These are phyloP conservation scores for Starmerella bacillaris DNA, from an alignment of 805 yeast species.

Conservation along the genomic window DNA sequence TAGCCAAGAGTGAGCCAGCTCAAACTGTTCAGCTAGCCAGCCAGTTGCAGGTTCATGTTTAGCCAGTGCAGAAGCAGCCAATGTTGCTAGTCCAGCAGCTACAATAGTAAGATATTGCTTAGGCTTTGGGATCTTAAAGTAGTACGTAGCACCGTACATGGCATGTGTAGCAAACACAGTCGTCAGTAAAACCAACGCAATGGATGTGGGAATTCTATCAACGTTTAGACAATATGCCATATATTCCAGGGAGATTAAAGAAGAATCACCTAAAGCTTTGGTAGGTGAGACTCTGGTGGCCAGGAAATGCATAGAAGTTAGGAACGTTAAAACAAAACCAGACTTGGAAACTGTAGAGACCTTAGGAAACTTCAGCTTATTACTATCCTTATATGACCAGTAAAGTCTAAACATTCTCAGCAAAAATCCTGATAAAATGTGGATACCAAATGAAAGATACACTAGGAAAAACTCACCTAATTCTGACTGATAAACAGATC, in stretches of 20 bases:
- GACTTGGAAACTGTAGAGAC: constrained; percentile 17
- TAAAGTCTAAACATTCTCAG: constrained; percentile 26
- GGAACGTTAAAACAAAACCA: constrained; percentile 37
- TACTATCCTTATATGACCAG: constrained; percentile 17
- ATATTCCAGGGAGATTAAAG: constrained; percentile 35
- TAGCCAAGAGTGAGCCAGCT: constrained; percentile 4
- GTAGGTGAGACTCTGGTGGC: constrained; percentile 35
- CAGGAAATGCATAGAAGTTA: constrained; percentile 31
- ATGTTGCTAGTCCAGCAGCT: not conserved
- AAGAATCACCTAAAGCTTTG: constrained; percentile 46
- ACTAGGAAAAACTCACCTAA: constrained; percentile 33
- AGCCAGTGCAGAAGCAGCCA: constrained; percentile 3
- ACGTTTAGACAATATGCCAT: constrained; percentile 22
- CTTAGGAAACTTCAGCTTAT: constrained; percentile 25
- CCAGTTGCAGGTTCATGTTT: constrained; percentile 5
- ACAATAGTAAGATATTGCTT: not conserved
- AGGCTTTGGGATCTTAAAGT: not conserved
- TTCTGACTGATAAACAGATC: constrained; percentile 43
- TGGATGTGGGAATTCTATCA: not conserved
- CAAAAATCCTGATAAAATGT: constrained; percentile 36
- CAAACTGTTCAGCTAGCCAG: constrained; percentile 14
- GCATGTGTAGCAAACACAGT: constrained; percentile 8
- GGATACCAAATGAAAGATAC: constrained; percentile 31
- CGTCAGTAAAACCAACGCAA: constrained; percentile 4
- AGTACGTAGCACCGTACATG: constrained; percentile 7